Base-by-base conservation (phyloP, 495 filamentous ascomycete genomes). In the Xylaria acuta region DNA sequence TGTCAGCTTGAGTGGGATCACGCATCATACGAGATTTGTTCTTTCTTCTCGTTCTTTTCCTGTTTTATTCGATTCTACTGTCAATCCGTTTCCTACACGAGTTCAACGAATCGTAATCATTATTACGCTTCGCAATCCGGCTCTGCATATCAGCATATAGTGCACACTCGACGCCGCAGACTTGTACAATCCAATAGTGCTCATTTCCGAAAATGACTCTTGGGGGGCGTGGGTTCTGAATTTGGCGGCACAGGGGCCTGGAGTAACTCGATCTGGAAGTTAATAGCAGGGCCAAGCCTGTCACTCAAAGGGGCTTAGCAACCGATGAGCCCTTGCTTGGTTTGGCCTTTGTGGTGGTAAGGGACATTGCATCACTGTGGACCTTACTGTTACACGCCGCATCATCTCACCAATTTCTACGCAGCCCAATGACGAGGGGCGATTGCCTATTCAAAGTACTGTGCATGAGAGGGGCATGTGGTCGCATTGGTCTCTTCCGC, bases 401-500 rank as follows among this genome's bases (percentile, higher is more conserved):
- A 65, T 27, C 63, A 65, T 65, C 22, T 32, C 16, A 49, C 63
- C 63, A 11, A 32, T 32, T 47, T 32, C 41, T 40, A 64, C 27
- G 16, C n/a, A 45, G 22, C 40, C 11, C 27, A 14, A 49, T 49
- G 40, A 34, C 63, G 34, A 47, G 63, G 16, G 40, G 18, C 43
- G 63, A 41, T 27, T 65, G 34, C n/a, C 18, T 36, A 60, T 36
- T 60, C 18, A 64, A 64, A 64, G 60, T 43, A 64, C 63, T 65
- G 5, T 65, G 41, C 40, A 47, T 65, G 18, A 40, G 63, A 65
- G 63, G 38, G 16, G 63, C 36, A 43, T 43, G 12, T 64, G 58
- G 30, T 38, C 58, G 58, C 58, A 27, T 56, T 27, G 12, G n/a
- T n/a, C n/a, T 54, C 22, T 54, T 27, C 49, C 49, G 49, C 22